Base-by-base conservation (phyloP, 495 filamentous ascomycete species). In the Choiromyces venosus region DNA sequence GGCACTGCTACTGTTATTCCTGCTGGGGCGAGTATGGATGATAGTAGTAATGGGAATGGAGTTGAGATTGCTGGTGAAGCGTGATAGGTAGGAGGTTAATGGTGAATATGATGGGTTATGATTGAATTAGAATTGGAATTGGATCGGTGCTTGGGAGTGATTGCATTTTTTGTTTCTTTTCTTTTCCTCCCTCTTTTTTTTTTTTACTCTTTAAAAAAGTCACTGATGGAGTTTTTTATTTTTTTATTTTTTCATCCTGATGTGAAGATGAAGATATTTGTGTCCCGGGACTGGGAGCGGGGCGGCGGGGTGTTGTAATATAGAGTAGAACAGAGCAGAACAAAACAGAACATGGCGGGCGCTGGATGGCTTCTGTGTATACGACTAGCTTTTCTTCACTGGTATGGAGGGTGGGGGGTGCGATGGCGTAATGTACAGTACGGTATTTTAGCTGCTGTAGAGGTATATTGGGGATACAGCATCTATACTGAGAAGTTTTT, bases 21-120 rank as follows among this genome's bases (percentile, higher is more conserved):
- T 10, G 67, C 33, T 4, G 44, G 21, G 25, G 44, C 44, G 12
- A 29, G 29, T 56, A 25, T 56, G 25, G n/a, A 56, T 16, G 52
- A 3, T 10, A 29, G 5, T 61, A 16, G 52, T 7, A 52, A 70
- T 38, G 66, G 71, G 37, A 65, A 37, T 66, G 71, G 71, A 7
- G 69, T 78, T 66, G 76, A 78, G 46, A 78, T 77, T 78, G 67
- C 71, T 36, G 74, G 75, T 29, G 71, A 73, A 66, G 74, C 61
- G 36, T 77, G 25, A 78, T 37, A 37, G 21, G 25, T 61, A 37
- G 33, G 33, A 38, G 4, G 38, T 10, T 37, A 6, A 39, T 67
- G 66, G 33, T 56, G 46, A 4, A 56, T 56, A 56, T 56, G n/a
- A 56, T 61, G 52, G 52, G 25, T 52, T 61, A 29, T 61, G 52